Percentiles rank a stretch among this genome's conserved stretches.
Evolutionary conservation across 129 eudicot species (phyloP).

Genomic region (Saposhnikovia divaricata): DNA sequence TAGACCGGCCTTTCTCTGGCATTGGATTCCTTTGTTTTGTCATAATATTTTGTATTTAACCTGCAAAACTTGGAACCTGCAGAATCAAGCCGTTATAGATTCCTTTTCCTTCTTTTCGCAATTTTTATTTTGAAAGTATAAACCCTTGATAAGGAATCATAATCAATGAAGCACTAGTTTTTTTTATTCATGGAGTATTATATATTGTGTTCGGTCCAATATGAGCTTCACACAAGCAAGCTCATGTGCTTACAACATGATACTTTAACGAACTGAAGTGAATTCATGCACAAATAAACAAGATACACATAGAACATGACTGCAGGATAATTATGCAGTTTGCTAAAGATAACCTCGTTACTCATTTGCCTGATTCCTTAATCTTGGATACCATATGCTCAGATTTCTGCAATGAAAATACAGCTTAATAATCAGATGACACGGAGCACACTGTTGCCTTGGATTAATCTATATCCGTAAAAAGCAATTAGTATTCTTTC

Average conservation of each 20-base stretch:
- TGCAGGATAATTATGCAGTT: background rate
- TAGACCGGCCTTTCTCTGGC: too few relatives aligned
- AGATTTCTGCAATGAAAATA: slow-evolving; percentile 41
- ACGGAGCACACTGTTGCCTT: background rate
- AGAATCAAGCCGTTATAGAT: background rate
- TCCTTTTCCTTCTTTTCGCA: background rate
- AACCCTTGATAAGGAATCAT: background rate
- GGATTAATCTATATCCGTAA: background rate
- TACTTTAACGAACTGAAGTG: background rate
- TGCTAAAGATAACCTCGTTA: background rate
- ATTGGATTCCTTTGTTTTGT: too few relatives aligned
- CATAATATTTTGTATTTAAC: background rate
- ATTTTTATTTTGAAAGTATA: background rate
- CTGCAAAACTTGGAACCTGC: background rate
- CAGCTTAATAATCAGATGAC: slow-evolving; percentile 1
- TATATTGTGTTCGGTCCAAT: background rate
- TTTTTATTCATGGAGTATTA: background rate
- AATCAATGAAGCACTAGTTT: background rate
- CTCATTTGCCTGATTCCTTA: slow-evolving; percentile 27
- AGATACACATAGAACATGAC: background rate
- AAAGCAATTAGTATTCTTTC: too few relatives aligned
- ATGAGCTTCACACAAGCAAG: background rate
- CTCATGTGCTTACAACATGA: background rate
- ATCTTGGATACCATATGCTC: slow-evolving; percentile 75
- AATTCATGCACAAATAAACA: background rate